A percentile compares a stretch with the other conserved stretches of the same genome.
phyloP scores from a whole-genome alignment of 331 rosid genomes.

The Malus hybrid region DNA sequence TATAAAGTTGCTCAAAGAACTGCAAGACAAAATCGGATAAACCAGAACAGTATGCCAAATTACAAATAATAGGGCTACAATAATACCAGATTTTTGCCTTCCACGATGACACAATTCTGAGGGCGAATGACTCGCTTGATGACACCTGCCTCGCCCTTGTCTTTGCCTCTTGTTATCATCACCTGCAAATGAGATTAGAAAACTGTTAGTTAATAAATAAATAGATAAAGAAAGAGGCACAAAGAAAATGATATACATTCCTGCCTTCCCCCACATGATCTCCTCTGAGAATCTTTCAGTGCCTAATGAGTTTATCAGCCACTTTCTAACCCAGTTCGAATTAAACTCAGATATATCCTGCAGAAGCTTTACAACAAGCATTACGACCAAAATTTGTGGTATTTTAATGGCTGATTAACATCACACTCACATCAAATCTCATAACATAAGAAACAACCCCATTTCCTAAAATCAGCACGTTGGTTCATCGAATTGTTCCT shows the following conservation, averaged over 20 bases:
- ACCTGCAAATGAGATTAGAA: conserved; percentile 35
- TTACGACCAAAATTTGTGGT: background rate
- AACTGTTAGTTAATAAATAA: background rate
- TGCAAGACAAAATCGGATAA: background rate
- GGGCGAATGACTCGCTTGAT: conserved; percentile 76
- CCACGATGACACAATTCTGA: conserved; percentile 87
- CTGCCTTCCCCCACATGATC: conserved; percentile 42
- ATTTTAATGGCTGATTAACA: background rate
- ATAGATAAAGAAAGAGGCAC: background rate
- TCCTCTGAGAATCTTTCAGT: conserved; percentile 80
- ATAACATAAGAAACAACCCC: background rate
- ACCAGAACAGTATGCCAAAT: background rate
- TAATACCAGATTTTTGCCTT: conserved; percentile 80
- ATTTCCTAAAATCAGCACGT: background rate
- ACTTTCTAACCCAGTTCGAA: conserved; percentile 85
- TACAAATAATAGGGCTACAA: background rate
- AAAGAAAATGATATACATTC: background rate
- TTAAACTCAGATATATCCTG: background rate
- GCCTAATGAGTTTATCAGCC: conserved; percentile 79
- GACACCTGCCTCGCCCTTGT: conserved; percentile 65
- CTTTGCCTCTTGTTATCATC: conserved; percentile 81
- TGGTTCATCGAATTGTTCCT: background rate
- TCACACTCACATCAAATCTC: background rate
- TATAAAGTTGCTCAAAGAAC: background rate
- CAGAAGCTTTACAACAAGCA: background rate